Evolutionary conservation across 371 early-diverging fungal genomes (phyloP).

Genomic region (Zancudomyces culisetae): DNA sequence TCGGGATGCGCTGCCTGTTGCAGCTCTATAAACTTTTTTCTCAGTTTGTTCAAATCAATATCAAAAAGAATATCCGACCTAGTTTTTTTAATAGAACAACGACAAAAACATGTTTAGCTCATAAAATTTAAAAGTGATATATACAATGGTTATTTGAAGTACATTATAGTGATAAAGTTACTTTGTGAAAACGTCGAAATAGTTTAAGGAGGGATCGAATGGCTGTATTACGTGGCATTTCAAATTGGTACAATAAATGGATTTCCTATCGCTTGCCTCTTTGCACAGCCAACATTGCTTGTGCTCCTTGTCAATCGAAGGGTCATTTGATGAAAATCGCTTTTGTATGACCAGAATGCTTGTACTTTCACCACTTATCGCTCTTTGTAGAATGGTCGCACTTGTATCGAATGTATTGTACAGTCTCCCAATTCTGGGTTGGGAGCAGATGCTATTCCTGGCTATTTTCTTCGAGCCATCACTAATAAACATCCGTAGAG

Average conservation of each 20-base stretch:
- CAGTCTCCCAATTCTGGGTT: too few species aligned
- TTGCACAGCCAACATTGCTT: conserved; percentile 21
- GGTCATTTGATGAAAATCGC: too few species aligned
- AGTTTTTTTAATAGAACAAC: conserved; percentile 1
- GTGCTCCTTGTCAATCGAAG: not conserved
- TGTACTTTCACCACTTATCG: too few species aligned
- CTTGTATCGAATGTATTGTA: too few species aligned
- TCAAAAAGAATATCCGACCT: conserved; percentile 38
- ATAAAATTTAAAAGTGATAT: not conserved
- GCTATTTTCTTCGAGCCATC: too few species aligned
- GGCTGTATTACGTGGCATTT: conserved; percentile 51
- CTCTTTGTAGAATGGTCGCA: too few species aligned
- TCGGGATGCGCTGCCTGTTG: conserved; percentile 82
- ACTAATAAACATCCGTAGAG: too few species aligned
- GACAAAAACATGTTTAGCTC: not conserved
- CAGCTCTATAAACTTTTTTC: conserved; percentile 40
- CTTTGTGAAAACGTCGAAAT: conserved; percentile 38
- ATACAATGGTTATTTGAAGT: not conserved
- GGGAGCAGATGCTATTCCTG: too few species aligned
- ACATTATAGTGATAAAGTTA: conserved; percentile 6
- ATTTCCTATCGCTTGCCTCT: conserved; percentile 1
- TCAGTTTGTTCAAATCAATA: conserved; percentile 39
- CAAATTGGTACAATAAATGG: conserved; percentile 28
- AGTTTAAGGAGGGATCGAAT: conserved; percentile 34
- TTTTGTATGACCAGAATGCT: too few species aligned